Base-by-base conservation (phyloP, 192 early-diverging fungal genomes). In the Rhizophagus sp. region DNA sequence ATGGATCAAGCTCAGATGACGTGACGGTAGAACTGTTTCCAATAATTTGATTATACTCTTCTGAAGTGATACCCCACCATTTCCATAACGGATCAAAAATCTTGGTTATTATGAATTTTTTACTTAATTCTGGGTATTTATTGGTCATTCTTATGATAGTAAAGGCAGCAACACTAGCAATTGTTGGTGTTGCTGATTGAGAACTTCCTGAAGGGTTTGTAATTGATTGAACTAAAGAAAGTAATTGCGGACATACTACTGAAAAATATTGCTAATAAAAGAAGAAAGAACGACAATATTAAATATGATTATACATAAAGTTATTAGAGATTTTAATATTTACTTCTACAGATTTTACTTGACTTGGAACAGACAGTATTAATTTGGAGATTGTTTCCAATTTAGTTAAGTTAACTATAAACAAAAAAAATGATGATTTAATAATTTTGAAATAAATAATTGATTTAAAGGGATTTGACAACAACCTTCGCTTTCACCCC, bases 371-470 rank as follows among this genome's bases (percentile, higher is more conserved):
- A 24, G 89, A 88, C 9, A 86, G 74, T 10, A 93, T 87, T 17
- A 93, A 61, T 74, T 87, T 85, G 27, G 92, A 83, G 22, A 93
- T 80, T 62, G 85, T 87, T 78, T 91, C 89, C 44, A 92, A 78
- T 70, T 92, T 87, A 57, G 82, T 80, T 44, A 88, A 80, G 25
- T 87, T 89, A 6, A 91, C 89, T 80, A 65, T 24, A 25, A 39
- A 47, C 12, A 24, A 62, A 41, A 17, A 65, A 64, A 9, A 39
- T 49, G 1, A 65, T 30, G 17, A 22, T 76, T 25, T 65, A 44
- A 39, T 17, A 4, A 30, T 30, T 30, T 44, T 11, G 41, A 44
- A 10, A 25, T 25, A 25, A 76, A 27, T 17, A n/a, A 17, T 17
- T 24, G 27, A 17, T 30, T 50, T 50, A 15, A 49, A 73, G 13